Base-by-base conservation (phyloP, 2,329 filamentous ascomycete genomes). In the Rutstroemia sydowiana region DNA sequence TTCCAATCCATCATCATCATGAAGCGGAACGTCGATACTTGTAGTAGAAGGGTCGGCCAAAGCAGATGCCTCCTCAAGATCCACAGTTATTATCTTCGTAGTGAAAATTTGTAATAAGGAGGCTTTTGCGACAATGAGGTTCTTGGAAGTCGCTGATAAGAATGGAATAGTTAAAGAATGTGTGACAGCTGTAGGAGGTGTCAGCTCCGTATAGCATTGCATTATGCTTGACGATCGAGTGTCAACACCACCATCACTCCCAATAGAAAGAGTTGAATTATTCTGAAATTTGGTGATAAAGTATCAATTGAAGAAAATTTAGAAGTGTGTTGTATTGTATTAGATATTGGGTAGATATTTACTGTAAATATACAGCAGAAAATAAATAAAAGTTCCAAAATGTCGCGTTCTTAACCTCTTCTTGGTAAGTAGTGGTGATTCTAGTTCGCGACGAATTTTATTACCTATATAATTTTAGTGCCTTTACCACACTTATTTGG, bases 201-300 rank as follows among this genome's bases (percentile, higher is more conserved):
- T 84, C 69, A 98, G 78, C 77, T 98, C 93, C 66, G 89, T 91
- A 73, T 97, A 97, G 77, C 89, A 95, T 81, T 97, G 92, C 92
- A 97, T 97, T 65, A 59, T 68, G 55, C 48, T 43, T 40, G 40
- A 39, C 37, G 23, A 23, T 52, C 11, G 44, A 37, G 37, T 40
- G 44, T 49, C 36, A 30, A 48, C 43, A 40, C 44, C 44, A 42
- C 55, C 49, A 57, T 54, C 54, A 51, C 8, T 41, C n/a, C n/a
- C n/a, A 18, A 18, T 18, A 9, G n/a, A 37, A 37, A 18, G 18
- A n/a, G 5, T 5, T 37, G 18, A 18, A 37, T 18, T 18, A 37
- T 6, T 37, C n/a, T n/a, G n/a, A n/a, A n/a, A n/a, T n/a, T n/a
- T n/a, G n/a, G n/a, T n/a, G n/a, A n/a, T n/a, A n/a, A n/a, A n/a